phyloP scores from a whole-genome alignment of 2,329 filamentous ascomycete genomes.

The Coniochaeta sp. region DNA sequence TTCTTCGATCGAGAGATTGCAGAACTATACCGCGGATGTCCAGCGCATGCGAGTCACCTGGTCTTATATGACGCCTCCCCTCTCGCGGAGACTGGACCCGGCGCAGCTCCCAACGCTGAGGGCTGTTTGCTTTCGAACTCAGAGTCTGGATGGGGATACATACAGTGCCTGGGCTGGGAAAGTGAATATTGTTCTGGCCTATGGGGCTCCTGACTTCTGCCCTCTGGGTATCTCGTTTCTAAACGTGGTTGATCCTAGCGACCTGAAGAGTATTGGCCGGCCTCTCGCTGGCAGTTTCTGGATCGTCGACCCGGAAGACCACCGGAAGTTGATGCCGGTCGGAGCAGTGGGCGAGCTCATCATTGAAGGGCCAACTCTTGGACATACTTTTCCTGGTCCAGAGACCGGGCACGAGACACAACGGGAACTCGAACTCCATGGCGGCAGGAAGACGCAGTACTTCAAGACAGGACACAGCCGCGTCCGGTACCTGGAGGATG shows the following conservation, averaged over 20 bases:
- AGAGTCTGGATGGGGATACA: slow-evolving; percentile 41
- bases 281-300: slow-evolving; percentile 43
- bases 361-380: slow-evolving; percentile 48
- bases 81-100: slow-evolving; percentile 40
- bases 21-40: slow-evolving; percentile 43
- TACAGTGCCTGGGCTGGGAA: slow-evolving; percentile 38
- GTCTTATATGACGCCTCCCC: slow-evolving; percentile 50
- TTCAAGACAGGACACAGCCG: slow-evolving; percentile 42
- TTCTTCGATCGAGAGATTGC: slow-evolving; percentile 37
- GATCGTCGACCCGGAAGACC: slow-evolving; percentile 46
- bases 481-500: slow-evolving; percentile 40
- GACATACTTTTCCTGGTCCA: slow-evolving; percentile 27
- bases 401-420: slow-evolving; percentile 18
- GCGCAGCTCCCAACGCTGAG: slow-evolving; percentile 27
- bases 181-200: slow-evolving; percentile 40
- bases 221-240: slow-evolving; percentile 44
- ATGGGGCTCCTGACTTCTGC: slow-evolving; percentile 44
- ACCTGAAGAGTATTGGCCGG: slow-evolving; percentile 35
- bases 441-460: slow-evolving; percentile 25
- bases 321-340: slow-evolving; percentile 41
- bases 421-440: slow-evolving; percentile 13
- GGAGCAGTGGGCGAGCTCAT: slow-evolving; percentile 52
- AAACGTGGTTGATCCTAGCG: slow-evolving; percentile 28
- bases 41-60: slow-evolving; percentile 42
- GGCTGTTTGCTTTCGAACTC: slow-evolving; percentile 39